Evolutionary conservation across 2,329 filamentous ascomycete species (phyloP).

Genomic region (Cladosporium colombiae): DNA sequence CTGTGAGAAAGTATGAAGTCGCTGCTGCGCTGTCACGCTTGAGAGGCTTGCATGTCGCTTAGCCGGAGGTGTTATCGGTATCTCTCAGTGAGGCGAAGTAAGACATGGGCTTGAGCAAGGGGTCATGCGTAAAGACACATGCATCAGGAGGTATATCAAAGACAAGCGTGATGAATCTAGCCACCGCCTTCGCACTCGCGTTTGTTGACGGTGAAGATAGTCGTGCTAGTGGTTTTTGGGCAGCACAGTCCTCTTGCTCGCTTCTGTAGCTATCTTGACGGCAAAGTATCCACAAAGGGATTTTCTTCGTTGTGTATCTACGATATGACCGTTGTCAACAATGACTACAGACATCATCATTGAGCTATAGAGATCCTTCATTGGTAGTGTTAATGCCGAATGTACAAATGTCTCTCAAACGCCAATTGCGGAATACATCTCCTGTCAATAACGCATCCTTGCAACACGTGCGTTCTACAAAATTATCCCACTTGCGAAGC

Average conservation of each 20-base stretch:
- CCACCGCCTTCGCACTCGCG: background rate
- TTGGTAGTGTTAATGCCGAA: background rate
- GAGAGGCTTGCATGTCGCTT: conserved; percentile 26
- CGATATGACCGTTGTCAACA: too few relatives aligned
- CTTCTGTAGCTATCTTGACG: background rate
- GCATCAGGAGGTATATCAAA: background rate
- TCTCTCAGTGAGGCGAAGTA: background rate
- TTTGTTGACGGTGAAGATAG: background rate
- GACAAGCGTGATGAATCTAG: background rate
- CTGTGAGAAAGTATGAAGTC: conserved; percentile 34
- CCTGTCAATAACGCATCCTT: background rate
- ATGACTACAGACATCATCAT: background rate
- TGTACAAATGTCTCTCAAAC: background rate
- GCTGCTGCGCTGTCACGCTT: conserved; percentile 35
- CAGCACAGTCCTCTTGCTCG: background rate
- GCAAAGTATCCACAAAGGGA: background rate
- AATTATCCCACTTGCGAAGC: background rate
- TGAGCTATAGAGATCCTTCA: background rate
- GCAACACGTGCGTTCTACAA: background rate
- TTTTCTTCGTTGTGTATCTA: background rate
- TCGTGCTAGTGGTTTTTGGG: background rate
- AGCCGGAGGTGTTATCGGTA: background rate
- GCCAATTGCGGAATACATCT: background rate
- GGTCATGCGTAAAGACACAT: background rate
- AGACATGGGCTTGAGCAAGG: background rate